These are phyloP conservation scores for Trypanosoma avium DNA, from an alignment of 208 protist species.

Conservation along the genomic window DNA sequence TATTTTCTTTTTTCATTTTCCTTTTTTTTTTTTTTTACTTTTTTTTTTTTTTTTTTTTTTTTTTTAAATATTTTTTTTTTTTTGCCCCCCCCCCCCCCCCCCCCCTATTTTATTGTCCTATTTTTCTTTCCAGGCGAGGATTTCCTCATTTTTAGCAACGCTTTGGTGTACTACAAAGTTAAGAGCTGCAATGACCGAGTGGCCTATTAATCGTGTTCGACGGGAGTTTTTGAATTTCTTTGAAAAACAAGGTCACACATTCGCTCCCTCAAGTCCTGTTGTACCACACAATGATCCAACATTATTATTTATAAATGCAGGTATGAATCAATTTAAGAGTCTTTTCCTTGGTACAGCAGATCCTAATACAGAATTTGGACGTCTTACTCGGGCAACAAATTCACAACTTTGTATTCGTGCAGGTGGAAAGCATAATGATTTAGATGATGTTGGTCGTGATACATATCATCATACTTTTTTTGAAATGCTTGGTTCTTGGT, in stretches of 20 bases:
- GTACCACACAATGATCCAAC: conserved; percentile 98
- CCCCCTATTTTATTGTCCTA: conserved; percentile 7
- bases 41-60: conserved; percentile 26
- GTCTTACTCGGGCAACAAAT: conserved; percentile 95
- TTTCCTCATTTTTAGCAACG: background rate
- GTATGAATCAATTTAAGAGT: conserved; percentile 98
- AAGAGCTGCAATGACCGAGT: conserved; percentile 44
- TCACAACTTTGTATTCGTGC: conserved; percentile 99
- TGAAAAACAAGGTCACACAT: conserved; percentile 88
- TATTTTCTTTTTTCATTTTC: background rate
- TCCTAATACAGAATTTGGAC: conserved; percentile 91
- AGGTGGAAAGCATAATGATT: conserved; percentile 99
- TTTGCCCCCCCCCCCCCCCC: conserved; percentile 2
- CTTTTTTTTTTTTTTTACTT: conserved; percentile 4
- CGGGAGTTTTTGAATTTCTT: conserved; percentile 96
- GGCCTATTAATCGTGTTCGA: conserved; percentile 87
- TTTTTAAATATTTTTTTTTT: conserved; percentile 23
- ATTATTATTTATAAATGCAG: conserved; percentile 98
- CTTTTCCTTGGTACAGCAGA: conserved; percentile 97
- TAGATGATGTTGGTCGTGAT: conserved; percentile 99
- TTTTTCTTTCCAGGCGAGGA: background rate
- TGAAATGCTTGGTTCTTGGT: conserved; percentile 99
- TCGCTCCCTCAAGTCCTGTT: conserved; percentile 91
- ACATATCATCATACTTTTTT: conserved; percentile 99
- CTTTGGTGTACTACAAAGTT: conserved; percentile 12